These are phyloP conservation scores for Fusarium sublunatum DNA, from an alignment of 2,329 filamentous ascomycete species.

Conservation along the genomic window DNA sequence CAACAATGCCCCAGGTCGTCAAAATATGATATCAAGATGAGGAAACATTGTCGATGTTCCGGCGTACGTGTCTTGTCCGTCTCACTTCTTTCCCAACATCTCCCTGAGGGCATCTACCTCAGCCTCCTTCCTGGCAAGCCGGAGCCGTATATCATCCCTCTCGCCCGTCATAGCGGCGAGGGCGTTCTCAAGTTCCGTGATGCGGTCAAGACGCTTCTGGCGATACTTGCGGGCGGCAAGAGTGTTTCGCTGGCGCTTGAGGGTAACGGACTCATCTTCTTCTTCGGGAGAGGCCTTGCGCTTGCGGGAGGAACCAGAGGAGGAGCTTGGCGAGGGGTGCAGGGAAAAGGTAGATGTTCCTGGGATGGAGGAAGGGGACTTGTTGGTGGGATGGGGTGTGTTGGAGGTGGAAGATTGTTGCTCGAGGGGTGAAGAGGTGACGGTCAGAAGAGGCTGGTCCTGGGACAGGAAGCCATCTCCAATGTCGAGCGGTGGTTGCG, in stretches of 20 bases:
- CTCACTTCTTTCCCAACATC: constrained; percentile 54
- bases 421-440: constrained; percentile 29
- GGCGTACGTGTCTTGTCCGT: background rate
- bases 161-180: constrained; percentile 70
- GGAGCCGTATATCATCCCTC: constrained; percentile 70
- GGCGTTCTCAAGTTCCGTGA: constrained; percentile 69
- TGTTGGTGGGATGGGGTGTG: constrained; percentile 24
- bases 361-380: constrained; percentile 39
- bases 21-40: background rate
- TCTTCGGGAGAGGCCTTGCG: constrained; percentile 43
- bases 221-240: constrained; percentile 78
- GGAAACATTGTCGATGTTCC: background rate
- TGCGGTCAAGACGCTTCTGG: constrained; percentile 75
- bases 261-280: constrained; percentile 43
- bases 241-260: constrained; percentile 75
- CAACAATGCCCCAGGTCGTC: constrained; percentile 25
- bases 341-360: constrained; percentile 42
- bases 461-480: constrained; percentile 34
- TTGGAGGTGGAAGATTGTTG: constrained; percentile 13
- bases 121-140: constrained; percentile 72
- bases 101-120: constrained; percentile 71
- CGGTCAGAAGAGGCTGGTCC: constrained; percentile 26
- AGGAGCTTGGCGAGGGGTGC: constrained; percentile 34
- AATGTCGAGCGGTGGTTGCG: constrained; percentile 25
- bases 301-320: constrained; percentile 36